Evolutionary conservation across 192 early-diverging fungal species (phyloP), one percentile per base, ranked within the genome.

Genomic region (Pilaira anomala): DNA sequence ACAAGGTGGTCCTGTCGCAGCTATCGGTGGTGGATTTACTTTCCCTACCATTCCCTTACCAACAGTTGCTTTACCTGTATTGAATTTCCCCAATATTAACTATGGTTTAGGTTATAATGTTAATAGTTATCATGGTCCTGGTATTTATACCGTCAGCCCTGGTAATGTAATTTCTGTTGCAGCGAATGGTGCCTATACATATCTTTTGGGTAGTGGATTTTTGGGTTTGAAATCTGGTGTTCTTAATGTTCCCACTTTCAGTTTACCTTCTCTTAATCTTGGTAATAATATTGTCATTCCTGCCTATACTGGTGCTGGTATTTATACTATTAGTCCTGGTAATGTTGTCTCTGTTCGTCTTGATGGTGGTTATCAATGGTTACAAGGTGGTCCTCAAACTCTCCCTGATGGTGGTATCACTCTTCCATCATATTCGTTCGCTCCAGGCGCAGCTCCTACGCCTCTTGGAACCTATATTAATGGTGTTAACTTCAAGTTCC

Each of bases 261-360:
- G 5, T 18, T 46, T 46, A 14, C 44, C 44, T 19, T 6, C 30
- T 19, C 11, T 40, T 0, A 36, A 3, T 21, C 28, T 18, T 19
- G 7, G 13, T 7, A 46, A 46, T 5, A 13, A 13, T 46, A 28
- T 56, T 9, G 1, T 18, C n/a, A 11, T 56, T 22, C 54, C 54
- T 39, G 7, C 8, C 2, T 56, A 36, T 18, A 7, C 3, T 12
- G 54, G 54, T 39, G 30, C 54, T 39, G 54, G 54, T 0, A 21
- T 56, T 39, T 56, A 56, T 21, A 56, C 54, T 2, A 2, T 56
- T 6, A 22, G 18, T 22, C 54, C 54, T 11, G 49, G 49, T 26
- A 50, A 26, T 26, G 21, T 50, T 12, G 8, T 50, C 13, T 26
- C 19, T 3, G 12, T 50, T 6, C 3, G 14, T 12, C 1, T 11